phyloP scores from a whole-genome alignment of 2,329 filamentous ascomycete genomes.

The Parascedosporium putredinis region DNA sequence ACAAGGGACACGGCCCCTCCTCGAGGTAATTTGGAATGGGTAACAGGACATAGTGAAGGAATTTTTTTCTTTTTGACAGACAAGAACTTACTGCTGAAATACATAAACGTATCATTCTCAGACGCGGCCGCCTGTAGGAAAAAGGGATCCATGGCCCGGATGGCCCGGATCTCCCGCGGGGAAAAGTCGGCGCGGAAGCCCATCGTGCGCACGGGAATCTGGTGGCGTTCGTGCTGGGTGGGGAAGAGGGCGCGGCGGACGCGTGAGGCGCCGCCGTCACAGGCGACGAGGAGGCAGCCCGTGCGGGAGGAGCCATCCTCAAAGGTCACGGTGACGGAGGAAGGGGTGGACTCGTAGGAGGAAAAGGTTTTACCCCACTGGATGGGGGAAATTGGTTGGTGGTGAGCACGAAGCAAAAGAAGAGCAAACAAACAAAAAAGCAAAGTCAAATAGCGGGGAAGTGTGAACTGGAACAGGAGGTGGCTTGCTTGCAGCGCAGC shows the following conservation, averaged over 20 bases:
- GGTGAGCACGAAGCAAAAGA: background rate
- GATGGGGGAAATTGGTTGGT: background rate
- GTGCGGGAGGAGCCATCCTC: slow-evolving; percentile 30
- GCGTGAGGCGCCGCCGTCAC: slow-evolving; percentile 38
- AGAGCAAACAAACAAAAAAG: background rate
- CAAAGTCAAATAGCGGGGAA: background rate
- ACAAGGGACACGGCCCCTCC: no score
- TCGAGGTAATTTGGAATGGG: no score
- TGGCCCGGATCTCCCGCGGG: slow-evolving; percentile 27
- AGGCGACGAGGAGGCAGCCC: slow-evolving; percentile 36
- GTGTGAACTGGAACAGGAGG: background rate
- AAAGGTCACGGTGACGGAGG: slow-evolving; percentile 31
- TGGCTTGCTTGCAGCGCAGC: background rate
- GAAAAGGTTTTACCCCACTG: slow-evolving; percentile 30
- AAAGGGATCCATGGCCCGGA: slow-evolving; percentile 38
- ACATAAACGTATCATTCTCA: slow-evolving; percentile 38
- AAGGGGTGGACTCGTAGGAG: slow-evolving; percentile 20
- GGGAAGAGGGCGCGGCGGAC: slow-evolving; percentile 28
- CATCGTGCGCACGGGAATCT: slow-evolving; percentile 37
- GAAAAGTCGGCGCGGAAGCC: slow-evolving; percentile 33
- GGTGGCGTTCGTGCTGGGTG: slow-evolving; percentile 20
- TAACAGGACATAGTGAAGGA: no score
- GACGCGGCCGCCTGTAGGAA: slow-evolving; percentile 46
- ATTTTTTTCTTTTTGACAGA: no score
- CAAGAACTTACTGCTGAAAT: slow-evolving; percentile 39